Evolutionary conservation across 148 eudicot species (phyloP), one percentile per base, ranked within the genome.

Genomic region (Agrostemma githago): DNA sequence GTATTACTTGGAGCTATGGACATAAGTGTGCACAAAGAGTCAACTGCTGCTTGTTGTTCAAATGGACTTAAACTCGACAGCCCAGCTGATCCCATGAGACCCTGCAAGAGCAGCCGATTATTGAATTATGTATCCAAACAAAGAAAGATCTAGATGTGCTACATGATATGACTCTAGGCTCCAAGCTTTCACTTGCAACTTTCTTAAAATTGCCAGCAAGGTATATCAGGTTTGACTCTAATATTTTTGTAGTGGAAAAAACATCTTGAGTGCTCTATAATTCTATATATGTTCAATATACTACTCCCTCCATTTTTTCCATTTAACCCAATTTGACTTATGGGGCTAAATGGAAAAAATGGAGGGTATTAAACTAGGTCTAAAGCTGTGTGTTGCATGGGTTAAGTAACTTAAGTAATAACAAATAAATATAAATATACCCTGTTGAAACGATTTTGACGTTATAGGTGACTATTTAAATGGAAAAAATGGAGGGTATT

Each of bases 21-120:
- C 97, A 95, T 95, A 85, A 95, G 79, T 43, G 99, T 90, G 66
- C 93, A 87, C 79, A 95, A 84, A 51, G 97, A 84, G 77, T 78
- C 39, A 75, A 89, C 66, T 64, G 99, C 96, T 57, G 92, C 96
- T 79, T 88, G 92, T 84, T 89, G 93, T 74, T 88, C 92, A 63
- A 87, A 83, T 68, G 74, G 60, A 76, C 77, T 92, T 54, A 80
- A 39, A 79, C 97, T 92, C 87, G 87, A 80, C 87, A 95, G 83
- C 66, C 96, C 99, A 26, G 73, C 65, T 3, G 87, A 68, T 78
- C 96, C 99, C 62, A 95, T 72, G 82, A 95, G 86, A 54, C 76
- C 87, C 99, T 95, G 83, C 82, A 83, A 54, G 51, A 26, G 12
- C 43, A 56, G 44, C 12, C 56, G 39, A 20, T 19, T 2, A 15